Evolutionary conservation across 2,329 filamentous ascomycete genomes (phyloP).

Genomic region (Elsinoe arachidis): DNA sequence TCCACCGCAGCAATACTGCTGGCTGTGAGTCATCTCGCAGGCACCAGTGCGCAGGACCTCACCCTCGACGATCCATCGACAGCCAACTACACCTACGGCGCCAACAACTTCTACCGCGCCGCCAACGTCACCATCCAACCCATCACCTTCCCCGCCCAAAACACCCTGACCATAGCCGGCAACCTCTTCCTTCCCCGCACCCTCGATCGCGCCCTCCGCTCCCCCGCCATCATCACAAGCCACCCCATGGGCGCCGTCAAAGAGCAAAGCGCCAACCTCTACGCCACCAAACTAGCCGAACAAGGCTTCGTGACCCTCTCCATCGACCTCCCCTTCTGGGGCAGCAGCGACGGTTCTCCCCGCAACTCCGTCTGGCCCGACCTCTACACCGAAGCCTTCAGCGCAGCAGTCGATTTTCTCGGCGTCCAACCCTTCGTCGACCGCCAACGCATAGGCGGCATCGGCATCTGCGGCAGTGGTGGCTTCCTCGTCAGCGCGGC

Average conservation of each 20-base stretch:
- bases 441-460: not conserved
- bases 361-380: not conserved
- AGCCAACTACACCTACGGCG: too few species aligned
- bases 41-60: too few species aligned
- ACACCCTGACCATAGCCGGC: too few species aligned
- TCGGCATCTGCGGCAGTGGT: not conserved
- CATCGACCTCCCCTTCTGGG: not conserved
- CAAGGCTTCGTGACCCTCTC: not conserved
- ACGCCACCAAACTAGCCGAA: not conserved
- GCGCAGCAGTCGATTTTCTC: not conserved
- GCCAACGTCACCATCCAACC: too few species aligned
- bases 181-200: too few species aligned
- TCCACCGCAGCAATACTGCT: too few species aligned
- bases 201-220: not conserved
- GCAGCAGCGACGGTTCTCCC: not conserved
- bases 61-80: too few species aligned
- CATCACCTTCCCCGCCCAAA: too few species aligned
- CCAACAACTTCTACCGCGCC: too few species aligned
- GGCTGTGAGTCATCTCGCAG: too few species aligned
- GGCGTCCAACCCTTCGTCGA: not conserved
- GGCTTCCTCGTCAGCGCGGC: not conserved
- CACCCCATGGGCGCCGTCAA: not conserved
- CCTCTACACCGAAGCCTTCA: not conserved
- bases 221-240: not conserved
- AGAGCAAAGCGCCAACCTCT: not conserved